Evolutionary conservation across 1,284 basidiomycete species (phyloP).

Genomic region (Singerocomus inundabilis): DNA sequence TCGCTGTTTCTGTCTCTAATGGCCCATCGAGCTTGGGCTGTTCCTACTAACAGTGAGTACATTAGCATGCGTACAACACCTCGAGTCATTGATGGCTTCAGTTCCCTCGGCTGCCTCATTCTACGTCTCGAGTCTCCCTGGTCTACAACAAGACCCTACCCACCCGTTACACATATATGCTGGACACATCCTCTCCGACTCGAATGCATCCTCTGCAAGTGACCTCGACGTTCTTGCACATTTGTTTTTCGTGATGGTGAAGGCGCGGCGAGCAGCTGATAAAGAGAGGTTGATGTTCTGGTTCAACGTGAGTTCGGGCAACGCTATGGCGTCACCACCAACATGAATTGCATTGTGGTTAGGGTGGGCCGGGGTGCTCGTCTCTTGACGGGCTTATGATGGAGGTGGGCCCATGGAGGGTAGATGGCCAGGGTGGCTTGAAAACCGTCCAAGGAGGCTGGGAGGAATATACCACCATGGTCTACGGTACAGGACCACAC

Average conservation of each 20-base stretch:
- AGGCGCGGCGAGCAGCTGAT: constrained; percentile 85
- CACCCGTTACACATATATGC: constrained; percentile 79
- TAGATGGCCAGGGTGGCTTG: constrained; percentile 79
- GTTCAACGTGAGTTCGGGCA: constrained; percentile 76
- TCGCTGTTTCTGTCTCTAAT: constrained; percentile 20
- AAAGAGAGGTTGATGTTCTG: constrained; percentile 90
- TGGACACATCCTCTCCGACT: constrained; percentile 80
- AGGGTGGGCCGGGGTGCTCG: constrained; percentile 96
- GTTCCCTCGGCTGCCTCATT: constrained; percentile 82
- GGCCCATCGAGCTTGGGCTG: constrained; percentile 23
- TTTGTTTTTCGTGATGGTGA: constrained; percentile 88
- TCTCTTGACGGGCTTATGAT: constrained; percentile 98
- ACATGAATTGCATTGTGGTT: constrained; percentile 1
- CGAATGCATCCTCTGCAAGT: constrained; percentile 49
- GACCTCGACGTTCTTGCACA: constrained; percentile 68
- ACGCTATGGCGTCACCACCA: neutral
- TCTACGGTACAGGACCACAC: constrained; percentile 67
- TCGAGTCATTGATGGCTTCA: constrained; percentile 25
- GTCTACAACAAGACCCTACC: constrained; percentile 65
- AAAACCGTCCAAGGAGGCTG: constrained; percentile 86
- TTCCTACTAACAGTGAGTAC: constrained; percentile 49
- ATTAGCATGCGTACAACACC: neutral
- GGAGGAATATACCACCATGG: constrained; percentile 98
- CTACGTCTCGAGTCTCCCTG: constrained; percentile 77
- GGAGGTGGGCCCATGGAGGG: constrained; percentile 93